phyloP scores from a whole-genome alignment of 1,284 basidiomycete species.

The Trichosporon inkin region DNA sequence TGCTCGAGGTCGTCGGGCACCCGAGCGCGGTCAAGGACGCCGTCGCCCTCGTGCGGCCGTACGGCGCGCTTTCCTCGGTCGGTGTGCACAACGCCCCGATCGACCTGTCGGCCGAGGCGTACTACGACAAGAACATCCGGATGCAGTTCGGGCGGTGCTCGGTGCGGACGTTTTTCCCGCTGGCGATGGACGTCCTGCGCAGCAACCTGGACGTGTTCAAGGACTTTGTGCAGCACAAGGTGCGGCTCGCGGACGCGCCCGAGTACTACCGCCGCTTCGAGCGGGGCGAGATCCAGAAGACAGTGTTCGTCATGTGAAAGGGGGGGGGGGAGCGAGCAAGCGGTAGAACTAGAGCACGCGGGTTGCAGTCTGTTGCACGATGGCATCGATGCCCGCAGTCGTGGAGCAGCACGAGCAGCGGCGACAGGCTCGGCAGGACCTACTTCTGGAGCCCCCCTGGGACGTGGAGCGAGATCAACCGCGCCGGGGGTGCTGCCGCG shows the following conservation, averaged over 20 bases:
- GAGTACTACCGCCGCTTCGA: constrained; percentile 48
- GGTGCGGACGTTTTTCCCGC: constrained; percentile 70
- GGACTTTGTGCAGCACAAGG: constrained; percentile 44
- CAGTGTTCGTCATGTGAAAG: constrained; percentile 37
- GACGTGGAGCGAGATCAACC: too few relatives aligned
- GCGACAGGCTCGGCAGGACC: too few relatives aligned
- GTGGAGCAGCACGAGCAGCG: too few relatives aligned
- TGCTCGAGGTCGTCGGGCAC: constrained; percentile 71
- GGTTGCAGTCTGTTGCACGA: too few relatives aligned
- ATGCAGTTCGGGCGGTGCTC: constrained; percentile 67
- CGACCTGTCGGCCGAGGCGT: constrained; percentile 50
- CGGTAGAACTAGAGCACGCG: too few relatives aligned
- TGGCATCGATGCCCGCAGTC: too few relatives aligned
- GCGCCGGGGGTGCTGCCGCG: too few relatives aligned
- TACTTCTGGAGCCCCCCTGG: too few relatives aligned
- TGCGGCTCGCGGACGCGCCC: constrained; percentile 42
- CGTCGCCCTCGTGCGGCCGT: constrained; percentile 71
- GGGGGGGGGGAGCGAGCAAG: too few relatives aligned
- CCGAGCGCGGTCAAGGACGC: constrained; percentile 65
- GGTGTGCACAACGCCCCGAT: constrained; percentile 56
- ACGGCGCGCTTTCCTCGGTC: constrained; percentile 72
- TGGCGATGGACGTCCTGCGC: constrained; percentile 57
- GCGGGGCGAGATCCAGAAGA: constrained; percentile 46
- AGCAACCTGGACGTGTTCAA: constrained; percentile 58
- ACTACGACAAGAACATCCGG: constrained; percentile 70